phyloP scores from a whole-genome alignment of 306 rosid species.

The Casuarina glauca region DNA sequence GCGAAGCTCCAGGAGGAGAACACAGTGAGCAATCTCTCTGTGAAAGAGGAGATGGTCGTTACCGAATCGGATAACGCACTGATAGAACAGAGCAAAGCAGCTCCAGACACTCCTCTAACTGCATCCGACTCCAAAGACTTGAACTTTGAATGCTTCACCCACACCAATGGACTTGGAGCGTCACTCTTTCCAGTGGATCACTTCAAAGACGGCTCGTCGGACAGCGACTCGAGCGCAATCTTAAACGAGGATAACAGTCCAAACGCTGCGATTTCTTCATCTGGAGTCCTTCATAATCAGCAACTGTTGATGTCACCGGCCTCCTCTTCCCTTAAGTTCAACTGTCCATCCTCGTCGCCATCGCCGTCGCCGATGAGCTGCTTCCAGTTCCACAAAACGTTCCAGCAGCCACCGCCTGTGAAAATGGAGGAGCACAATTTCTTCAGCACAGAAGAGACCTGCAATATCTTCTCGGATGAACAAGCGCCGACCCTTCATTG shows the following conservation, averaged over 20 bases:
- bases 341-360: slow-evolving; percentile 33
- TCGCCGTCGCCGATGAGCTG: slow-evolving; percentile 46
- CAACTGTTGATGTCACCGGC: slow-evolving; percentile 41
- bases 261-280: slow-evolving; percentile 52
- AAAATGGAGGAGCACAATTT: slow-evolving; percentile 93
- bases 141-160: slow-evolving; percentile 42
- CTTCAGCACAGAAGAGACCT: slow-evolving; percentile 76
- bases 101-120: slow-evolving; percentile 34
- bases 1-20: slow-evolving; percentile 50
- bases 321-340: slow-evolving; percentile 42
- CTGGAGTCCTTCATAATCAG: slow-evolving; percentile 45
- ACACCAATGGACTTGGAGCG: slow-evolving; percentile 21
- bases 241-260: slow-evolving; percentile 75
- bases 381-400: slow-evolving; percentile 61
- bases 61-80: slow-evolving; percentile 36
- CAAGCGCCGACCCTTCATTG: slow-evolving; percentile 89
- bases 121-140: slow-evolving; percentile 47
- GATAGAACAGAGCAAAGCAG: slow-evolving; percentile 27
- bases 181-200: slow-evolving; percentile 41
- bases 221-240: slow-evolving; percentile 90
- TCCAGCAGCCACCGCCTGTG: slow-evolving; percentile 62
- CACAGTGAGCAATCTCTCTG: slow-evolving; percentile 56
- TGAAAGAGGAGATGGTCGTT: slow-evolving; percentile 55
- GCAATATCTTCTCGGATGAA: slow-evolving; percentile 86
- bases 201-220: slow-evolving; percentile 84